phyloP scores from a whole-genome alignment of 2,329 filamentous ascomycete species.

The Trichoderma hamatum region DNA sequence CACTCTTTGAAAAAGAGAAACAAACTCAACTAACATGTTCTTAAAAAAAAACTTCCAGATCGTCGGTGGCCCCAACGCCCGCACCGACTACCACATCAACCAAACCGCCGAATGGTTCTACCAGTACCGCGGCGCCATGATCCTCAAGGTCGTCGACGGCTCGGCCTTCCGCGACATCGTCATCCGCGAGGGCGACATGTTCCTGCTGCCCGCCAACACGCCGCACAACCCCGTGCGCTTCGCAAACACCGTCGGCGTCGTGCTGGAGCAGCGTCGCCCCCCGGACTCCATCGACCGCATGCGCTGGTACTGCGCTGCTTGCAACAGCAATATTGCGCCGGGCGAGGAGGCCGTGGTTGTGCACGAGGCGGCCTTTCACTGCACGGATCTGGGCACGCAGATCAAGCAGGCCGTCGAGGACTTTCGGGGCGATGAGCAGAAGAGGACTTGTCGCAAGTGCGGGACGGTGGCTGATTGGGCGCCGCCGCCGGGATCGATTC shows the following conservation, averaged over 20 bases:
- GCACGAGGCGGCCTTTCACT: constrained; percentile 85
- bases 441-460: constrained; percentile 76
- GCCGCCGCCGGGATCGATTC: constrained; percentile 62
- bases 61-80: constrained; percentile 92
- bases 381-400: constrained; percentile 88
- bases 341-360: constrained; percentile 55
- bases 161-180: constrained; percentile 77
- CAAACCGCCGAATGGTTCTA: constrained; percentile 97
- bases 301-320: constrained; percentile 85
- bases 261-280: constrained; percentile 83
- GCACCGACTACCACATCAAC: constrained; percentile 99
- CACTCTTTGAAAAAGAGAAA: neutral
- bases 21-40: neutral
- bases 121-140: constrained; percentile 91
- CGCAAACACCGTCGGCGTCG: constrained; percentile 88
- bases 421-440: constrained; percentile 69
- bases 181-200: constrained; percentile 92
- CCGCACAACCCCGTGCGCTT: constrained; percentile 96
- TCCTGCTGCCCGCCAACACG: constrained; percentile 89
- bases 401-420: constrained; percentile 87
- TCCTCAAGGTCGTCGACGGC: constrained; percentile 84
- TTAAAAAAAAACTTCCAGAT: constrained; percentile 56
- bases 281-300: constrained; percentile 72
- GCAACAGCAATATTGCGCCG: constrained; percentile 45
- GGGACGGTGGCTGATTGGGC: constrained; percentile 73